Evolutionary conservation across 2,329 filamentous ascomycete species (phyloP), one percentile per base, ranked within the genome.

Genomic region (Neofusicoccum sp.): DNA sequence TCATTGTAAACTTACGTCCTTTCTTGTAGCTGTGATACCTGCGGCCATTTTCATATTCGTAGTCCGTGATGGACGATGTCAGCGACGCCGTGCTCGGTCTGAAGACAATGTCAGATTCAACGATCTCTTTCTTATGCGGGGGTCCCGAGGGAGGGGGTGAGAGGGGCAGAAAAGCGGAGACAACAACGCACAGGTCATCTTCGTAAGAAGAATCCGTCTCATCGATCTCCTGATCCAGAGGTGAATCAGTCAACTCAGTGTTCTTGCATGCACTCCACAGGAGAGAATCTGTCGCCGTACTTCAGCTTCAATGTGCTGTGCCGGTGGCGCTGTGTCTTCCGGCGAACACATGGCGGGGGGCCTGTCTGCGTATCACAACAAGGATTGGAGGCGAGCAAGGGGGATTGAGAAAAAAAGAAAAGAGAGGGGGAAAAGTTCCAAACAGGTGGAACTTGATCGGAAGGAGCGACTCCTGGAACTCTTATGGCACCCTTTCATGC

Each of bases 11-110:
- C 34, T 8, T 9, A 30, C 49, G 40, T 38, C 24, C 49, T 9
- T 40, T 41, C 34, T 31, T 53, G 49, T n/a, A 53, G 14, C 49
- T 40, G 49, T 75, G 71, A 62, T 75, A 75, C 51, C 70, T 67
- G 3, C 73, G 66, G n/a, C 58, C 58, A 26, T 61, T 61, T n/a
- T 61, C 40, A 11, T 45, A 41, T 26, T 38, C 33, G n/a, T 59
- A 59, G 44, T 59, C n/a, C 24, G 43, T 41, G 34, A 41, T 59
- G 8, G 33, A 48, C 9, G 44, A 59, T 5, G 31, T 47, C 20
- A 49, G 24, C 40, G 43, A 59, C 26, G 43, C 30, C 14, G 43
- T 59, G 24, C 34, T 53, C 34, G 49, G 49, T 7, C 49, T 40
- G 40, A 1, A 6, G 6, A 30, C 4, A 6, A 8, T 7, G 34